These are phyloP conservation scores for Schizochytrium sp. DNA, from an alignment of 108 stramenopile genomes.

Conservation along the genomic window DNA sequence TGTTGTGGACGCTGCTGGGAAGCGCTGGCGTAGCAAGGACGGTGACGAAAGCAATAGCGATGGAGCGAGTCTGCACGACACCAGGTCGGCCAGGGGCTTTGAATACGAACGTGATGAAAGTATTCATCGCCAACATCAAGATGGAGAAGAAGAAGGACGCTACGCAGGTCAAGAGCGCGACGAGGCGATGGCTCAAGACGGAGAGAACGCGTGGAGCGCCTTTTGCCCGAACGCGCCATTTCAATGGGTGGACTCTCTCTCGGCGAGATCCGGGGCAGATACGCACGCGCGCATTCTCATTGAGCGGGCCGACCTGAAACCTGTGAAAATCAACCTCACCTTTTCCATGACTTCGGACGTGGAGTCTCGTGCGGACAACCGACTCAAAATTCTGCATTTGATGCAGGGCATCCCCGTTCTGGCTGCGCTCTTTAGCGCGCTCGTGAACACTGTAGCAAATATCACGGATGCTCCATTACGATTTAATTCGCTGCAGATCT, in stretches of 20 bases:
- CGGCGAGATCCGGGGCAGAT: background rate
- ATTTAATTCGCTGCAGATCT: background rate
- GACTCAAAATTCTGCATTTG: background rate
- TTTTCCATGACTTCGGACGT: conserved; percentile 6
- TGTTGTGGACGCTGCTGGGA: no score
- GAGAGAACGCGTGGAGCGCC: no score
- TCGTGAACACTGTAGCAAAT: conserved; percentile 13
- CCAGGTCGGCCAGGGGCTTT: background rate
- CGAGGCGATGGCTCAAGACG: no score
- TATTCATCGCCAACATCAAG: background rate
- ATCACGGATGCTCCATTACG: background rate
- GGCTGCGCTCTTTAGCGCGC: background rate
- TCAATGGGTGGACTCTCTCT: background rate
- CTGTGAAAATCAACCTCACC: background rate
- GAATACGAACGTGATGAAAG: background rate
- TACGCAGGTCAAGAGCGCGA: background rate
- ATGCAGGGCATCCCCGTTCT: background rate
- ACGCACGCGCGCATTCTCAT: background rate
- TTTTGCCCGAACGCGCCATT: background rate
- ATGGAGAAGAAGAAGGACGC: background rate
- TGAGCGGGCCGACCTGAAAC: background rate
- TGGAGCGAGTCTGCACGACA: no score
- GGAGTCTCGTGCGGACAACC: background rate
- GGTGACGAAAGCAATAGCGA: no score
- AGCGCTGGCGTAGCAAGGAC: no score